Evolutionary conservation across 768 basidiomycete genomes (phyloP), one percentile per base, ranked within the genome.

Genomic region (Rhizopogon salebrosus): DNA sequence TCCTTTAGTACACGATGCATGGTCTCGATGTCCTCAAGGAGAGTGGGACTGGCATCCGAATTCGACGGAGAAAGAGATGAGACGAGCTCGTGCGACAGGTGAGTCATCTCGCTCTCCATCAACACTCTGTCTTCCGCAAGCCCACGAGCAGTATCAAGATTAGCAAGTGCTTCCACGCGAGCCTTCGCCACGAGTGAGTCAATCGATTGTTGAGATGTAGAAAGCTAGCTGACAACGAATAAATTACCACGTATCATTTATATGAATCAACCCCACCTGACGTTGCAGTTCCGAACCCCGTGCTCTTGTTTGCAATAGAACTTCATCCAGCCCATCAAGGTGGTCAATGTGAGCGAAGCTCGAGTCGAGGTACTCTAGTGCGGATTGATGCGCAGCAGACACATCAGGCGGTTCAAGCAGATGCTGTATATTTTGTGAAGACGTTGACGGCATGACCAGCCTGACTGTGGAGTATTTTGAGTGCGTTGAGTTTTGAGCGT

Each of bases 1-100:
- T 92, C 86, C 64, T 83, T 85, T 60, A 95, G 62, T 61, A 80
- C 83, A 41, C 83, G 75, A 62, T 95, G 91, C 57, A 95, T 69
- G 0, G 76, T 79, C 63, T 95, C 90, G 54, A 98, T 75, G 41
- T 90, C 87, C 66, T 93, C 88, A 9, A 95, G 73, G 4, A 98
- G 70, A 0, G 86, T 91, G 3, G 84, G 73, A 39, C 69, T 59
- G n/a, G 65, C 70, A 9, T 77, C 74, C 40, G 72, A 75, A 13
- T 75, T 77, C 10, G 74, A 72, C 23, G 61, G 66, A 41, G 59
- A 58, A 26, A 80, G 58, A 2, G 79, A 73, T 1, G 85, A 86
- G 43, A 82, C 73, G 38, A 95, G 73, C 48, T 86, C 81, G 48
- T 75, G 70, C 4, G 82, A 80, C 26, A 95, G 70, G 54, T 80